These are phyloP conservation scores for Prunus dulcis DNA, from an alignment of 306 rosid genomes.

Conservation along the genomic window DNA sequence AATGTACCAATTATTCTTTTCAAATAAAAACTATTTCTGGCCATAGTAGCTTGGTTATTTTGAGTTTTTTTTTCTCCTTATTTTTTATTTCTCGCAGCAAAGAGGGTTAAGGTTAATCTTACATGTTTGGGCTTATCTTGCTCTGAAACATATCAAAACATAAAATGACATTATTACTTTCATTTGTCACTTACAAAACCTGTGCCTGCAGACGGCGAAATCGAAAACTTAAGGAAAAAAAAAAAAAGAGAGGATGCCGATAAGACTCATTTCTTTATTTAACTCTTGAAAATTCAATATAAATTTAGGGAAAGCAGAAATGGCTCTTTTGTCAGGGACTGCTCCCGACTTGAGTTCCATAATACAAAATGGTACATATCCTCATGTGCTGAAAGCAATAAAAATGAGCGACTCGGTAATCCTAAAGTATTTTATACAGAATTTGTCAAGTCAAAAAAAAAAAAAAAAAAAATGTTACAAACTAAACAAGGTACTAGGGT, in stretches of 20 bases:
- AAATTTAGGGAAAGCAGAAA: not conserved
- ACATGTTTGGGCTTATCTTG: too few species aligned
- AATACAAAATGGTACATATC: not conserved
- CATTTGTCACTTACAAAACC: too few species aligned
- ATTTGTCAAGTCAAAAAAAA: not conserved
- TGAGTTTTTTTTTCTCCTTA: not conserved
- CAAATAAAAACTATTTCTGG: not conserved
- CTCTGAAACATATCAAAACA: too few species aligned
- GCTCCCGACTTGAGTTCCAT: not conserved
- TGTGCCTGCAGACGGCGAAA: too few species aligned
- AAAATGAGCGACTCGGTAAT: not conserved
- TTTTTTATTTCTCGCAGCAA: too few species aligned
- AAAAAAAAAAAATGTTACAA: not conserved
- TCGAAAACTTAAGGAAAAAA: too few species aligned
- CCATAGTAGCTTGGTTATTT: not conserved
- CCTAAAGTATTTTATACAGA: not conserved
- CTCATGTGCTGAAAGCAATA: not conserved
- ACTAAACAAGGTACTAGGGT: not conserved
- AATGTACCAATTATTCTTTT: slow-evolving; percentile 10
- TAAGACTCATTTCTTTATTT: too few species aligned
- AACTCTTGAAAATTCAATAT: not conserved
- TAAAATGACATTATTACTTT: too few species aligned
- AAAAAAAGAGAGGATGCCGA: too few species aligned
- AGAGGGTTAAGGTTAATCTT: too few species aligned
- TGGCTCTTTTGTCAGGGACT: not conserved